Base-by-base conservation (phyloP, 768 basidiomycete species). In the Melanogaster broomeanus region DNA sequence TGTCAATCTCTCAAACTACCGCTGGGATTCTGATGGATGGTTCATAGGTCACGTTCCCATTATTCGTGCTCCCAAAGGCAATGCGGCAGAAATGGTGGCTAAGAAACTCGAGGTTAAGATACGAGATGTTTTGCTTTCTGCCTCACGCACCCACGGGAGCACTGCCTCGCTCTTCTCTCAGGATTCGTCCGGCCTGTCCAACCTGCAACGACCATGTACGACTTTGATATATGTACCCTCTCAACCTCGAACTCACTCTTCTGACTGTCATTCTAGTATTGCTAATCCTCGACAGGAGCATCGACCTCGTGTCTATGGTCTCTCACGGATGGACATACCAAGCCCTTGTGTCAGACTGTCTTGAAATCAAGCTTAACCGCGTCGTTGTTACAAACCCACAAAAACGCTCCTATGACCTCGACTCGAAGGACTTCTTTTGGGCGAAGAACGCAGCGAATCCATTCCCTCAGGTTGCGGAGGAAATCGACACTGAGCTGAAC, bases 321-420 rank as follows among this genome's bases (percentile, higher is more conserved):
- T 88, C 90, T 2, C 97, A 99, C 63, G 95, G 95, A 3, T 99
- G 97, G 97, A 98, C 97, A 34, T 99, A 99, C 62, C 97, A 99
- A 72, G 93, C 97, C 0, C 83, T 99, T 25, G 90, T 98, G 1
- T 97, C 96, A 22, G 97, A 99, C 66, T 98, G 97, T 59, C 83
- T 99, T 31, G 90, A 96, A 51, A 95, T 99, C 78, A 95, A 91
- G 69, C 81, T 99, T 16, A 98, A 98, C 69, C 85, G 96, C 7
- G 93, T 99, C 6, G 84, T 91, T 1, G 87, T 99, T 28, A 78
- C 84, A 2, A 80, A 81, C 45, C 79, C 87, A 48, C 87, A 72
- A 88, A 93, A 73, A 70, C 73, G 81, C 45, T 86, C 91, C 1
- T 98, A 98, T 61, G 97, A 99, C 71, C 84, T 99, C 30, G 97